Conservation (phyloP, 176 grass and related monocot genomes). For the Themeda triandra region DNA sequence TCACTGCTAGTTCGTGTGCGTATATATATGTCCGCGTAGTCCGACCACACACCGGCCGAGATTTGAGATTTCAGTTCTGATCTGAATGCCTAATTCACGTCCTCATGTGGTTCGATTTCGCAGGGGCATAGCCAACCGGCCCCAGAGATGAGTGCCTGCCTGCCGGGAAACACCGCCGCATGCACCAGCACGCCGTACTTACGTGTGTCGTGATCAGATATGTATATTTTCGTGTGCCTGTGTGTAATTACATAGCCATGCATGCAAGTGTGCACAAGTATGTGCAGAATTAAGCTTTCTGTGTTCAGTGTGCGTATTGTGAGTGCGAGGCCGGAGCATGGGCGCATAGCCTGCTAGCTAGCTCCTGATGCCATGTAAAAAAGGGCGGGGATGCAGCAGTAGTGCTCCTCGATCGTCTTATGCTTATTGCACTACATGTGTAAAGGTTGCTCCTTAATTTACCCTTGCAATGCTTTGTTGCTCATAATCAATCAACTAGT, state of each 20-base stretch:
- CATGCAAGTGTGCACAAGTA: neutral
- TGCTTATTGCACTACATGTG: too few relatives aligned
- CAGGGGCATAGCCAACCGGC: conserved; percentile 6
- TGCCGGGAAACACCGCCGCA: too few relatives aligned
- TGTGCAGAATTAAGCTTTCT: neutral
- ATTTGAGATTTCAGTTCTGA: too few relatives aligned
- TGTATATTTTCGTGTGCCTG: neutral
- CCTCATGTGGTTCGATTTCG: neutral
- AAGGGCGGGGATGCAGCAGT: neutral
- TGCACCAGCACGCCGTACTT: too few relatives aligned
- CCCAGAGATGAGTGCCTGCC: neutral
- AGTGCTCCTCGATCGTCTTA: neutral
- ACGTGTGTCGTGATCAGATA: neutral
- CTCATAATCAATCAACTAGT: neutral
- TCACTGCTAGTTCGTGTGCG: too few relatives aligned
- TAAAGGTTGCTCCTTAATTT: neutral
- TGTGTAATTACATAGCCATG: neutral
- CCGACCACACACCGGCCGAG: too few relatives aligned
- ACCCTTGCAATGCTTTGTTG: neutral
- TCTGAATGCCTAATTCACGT: neutral
- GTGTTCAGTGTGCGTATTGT: neutral
- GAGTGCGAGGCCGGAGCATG: neutral
- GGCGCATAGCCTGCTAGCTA: neutral
- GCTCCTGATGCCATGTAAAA: neutral
- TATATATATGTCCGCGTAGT: too few relatives aligned